Evolutionary conservation across 768 basidiomycete genomes (phyloP), one percentile per base, ranked within the genome.

Genomic region (Plicaturopsis crispa): DNA sequence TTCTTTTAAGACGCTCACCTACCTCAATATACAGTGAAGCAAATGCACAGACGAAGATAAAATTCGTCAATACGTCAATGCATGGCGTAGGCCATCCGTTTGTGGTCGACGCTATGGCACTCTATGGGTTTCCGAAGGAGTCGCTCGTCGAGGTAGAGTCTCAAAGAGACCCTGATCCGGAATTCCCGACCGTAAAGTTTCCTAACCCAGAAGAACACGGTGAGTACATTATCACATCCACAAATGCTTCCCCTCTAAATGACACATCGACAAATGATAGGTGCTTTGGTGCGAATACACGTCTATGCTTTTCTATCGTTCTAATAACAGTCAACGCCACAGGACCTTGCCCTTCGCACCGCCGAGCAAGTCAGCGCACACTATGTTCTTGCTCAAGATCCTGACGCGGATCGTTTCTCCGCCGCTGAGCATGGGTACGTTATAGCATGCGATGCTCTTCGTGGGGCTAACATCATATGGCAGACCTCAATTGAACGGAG

Each of bases 201-300:
- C 90, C 90, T 2, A 93, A 93, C 51, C 90, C 90, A 2, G 90
- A 93, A 56, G 90, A 93, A 56, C 81, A 85, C 59, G 90, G 90
- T 75, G 51, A 39, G 58, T 38, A 7, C 11, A 23, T 24, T 20
- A 12, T 10, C 24, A 12, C 17, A 31, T 33, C n/a, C n/a, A n/a
- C n/a, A n/a, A n/a, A n/a, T n/a, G n/a, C n/a, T n/a, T n/a, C n/a
- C n/a, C n/a, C n/a, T n/a, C n/a, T n/a, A n/a, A n/a, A n/a, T n/a
- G n/a, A n/a, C n/a, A n/a, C n/a, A n/a, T n/a, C n/a, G n/a, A n/a
- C n/a, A n/a, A 43, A 28, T 42, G 21, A 34, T 10, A 14, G n/a
- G 32, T 35, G 23, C 32, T 22, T 33, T 19, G 24, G 24, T 40
- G 74, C 73, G 75, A 12, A 72, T 74, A 24, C 56, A 73, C 59